phyloP scores from a whole-genome alignment of 2,329 filamentous ascomycete genomes.

The Pestalotiopsis sp. region DNA sequence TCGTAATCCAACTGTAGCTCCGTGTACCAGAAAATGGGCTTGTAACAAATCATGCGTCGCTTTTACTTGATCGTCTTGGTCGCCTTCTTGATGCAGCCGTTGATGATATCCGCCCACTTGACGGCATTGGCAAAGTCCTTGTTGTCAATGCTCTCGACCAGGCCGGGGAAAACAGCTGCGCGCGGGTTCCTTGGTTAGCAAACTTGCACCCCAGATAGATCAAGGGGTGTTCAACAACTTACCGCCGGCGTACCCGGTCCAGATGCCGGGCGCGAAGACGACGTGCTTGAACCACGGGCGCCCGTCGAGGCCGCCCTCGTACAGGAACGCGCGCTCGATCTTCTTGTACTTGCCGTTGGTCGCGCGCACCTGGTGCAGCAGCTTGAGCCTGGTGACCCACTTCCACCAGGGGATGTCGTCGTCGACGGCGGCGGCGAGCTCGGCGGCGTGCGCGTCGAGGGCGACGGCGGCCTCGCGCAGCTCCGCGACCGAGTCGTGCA shows the following conservation, averaged over 20 bases:
- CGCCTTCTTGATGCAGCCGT: constrained; percentile 50
- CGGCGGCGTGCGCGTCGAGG: constrained; percentile 48
- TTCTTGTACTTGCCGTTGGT: constrained; percentile 84
- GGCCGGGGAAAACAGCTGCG: constrained; percentile 63
- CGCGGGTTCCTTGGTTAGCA: not conserved
- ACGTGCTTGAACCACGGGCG: constrained; percentile 93
- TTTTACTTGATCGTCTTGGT: constrained; percentile 36
- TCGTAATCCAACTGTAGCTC: not conserved
- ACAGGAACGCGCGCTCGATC: constrained; percentile 80
- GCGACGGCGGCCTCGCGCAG: constrained; percentile 40
- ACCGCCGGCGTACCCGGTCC: constrained; percentile 88
- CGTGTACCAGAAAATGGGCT: not conserved
- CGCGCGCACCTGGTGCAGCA: constrained; percentile 64
- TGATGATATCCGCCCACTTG: constrained; percentile 63
- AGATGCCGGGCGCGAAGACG: constrained; percentile 86
- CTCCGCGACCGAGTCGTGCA: constrained; percentile 28
- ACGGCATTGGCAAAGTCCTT: constrained; percentile 60
- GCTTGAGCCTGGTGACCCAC: constrained; percentile 66
- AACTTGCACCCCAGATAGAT: no score
- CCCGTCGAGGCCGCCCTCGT: constrained; percentile 74
- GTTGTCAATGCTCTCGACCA: constrained; percentile 64
- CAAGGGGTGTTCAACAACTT: constrained; percentile 28
- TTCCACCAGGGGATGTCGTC: constrained; percentile 77
- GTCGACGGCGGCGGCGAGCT: constrained; percentile 37
- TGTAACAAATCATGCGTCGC: no score